Conservation (phyloP, 495 filamentous ascomycete species). For the Neurospora sp. region DNA sequence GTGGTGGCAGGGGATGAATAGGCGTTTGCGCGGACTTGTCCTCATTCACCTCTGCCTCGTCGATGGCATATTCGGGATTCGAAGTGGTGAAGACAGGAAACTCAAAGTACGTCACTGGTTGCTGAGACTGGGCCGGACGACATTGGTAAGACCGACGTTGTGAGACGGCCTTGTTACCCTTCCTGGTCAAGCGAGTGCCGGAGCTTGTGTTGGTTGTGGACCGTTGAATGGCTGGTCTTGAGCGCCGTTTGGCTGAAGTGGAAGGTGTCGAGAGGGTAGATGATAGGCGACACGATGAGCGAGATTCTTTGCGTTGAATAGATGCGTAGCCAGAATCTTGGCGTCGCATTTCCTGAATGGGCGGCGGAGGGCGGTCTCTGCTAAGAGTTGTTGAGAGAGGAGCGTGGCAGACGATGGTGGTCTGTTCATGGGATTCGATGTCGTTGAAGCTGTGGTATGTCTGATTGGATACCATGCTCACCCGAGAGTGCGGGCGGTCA, state of each 20-base stretch:
- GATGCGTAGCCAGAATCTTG: conserved; percentile 44
- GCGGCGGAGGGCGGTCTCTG: conserved; percentile 9
- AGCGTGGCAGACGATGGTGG: conserved; percentile 1
- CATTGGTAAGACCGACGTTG: conserved; percentile 11
- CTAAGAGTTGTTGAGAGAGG: not conserved
- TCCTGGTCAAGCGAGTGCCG: conserved; percentile 12
- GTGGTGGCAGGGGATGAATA: conserved; percentile 31
- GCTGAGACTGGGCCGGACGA: conserved; percentile 9
- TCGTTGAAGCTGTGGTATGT: conserved; percentile 41
- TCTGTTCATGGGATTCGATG: conserved; percentile 24
- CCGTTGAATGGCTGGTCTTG: conserved; percentile 24
- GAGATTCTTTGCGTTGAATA: conserved; percentile 19
- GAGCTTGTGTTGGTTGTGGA: conserved; percentile 22
- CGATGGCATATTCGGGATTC: conserved; percentile 16
- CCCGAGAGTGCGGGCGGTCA: conserved; percentile 28
- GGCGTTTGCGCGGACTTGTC: conserved; percentile 7
- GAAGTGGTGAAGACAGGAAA: conserved; percentile 39
- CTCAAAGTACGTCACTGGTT: conserved; percentile 33
- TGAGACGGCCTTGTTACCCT: conserved; percentile 17
- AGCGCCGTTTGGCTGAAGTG: conserved; percentile 20
- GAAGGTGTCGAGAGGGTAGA: conserved; percentile 15
- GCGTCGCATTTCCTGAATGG: conserved; percentile 28
- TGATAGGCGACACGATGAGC: conserved; percentile 12
- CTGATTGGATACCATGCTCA: conserved; percentile 32
- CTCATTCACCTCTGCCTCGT: conserved; percentile 4